Evolutionary conservation across 169 alveolate species (phyloP), one percentile per base, ranked within the genome.

Genomic region (Cryptosporidium sp.): DNA sequence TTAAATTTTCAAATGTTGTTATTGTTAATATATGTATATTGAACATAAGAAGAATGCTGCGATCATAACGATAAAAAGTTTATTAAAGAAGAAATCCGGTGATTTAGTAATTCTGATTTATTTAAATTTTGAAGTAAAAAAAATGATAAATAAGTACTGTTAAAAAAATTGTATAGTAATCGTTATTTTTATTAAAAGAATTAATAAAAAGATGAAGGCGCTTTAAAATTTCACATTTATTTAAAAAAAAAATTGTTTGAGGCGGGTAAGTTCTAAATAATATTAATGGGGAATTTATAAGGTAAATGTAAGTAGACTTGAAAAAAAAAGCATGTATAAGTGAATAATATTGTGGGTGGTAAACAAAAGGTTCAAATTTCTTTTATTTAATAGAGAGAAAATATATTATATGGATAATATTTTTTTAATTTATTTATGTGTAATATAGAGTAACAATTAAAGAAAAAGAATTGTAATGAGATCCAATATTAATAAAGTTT

Each of bases 121-220:
- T n/a, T n/a, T n/a, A n/a, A n/a, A n/a, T n/a, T n/a, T n/a, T n/a
- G n/a, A n/a, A n/a, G n/a, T n/a, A n/a, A n/a, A n/a, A n/a, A n/a
- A n/a, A n/a, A n/a, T n/a, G n/a, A n/a, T n/a, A n/a, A n/a, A n/a
- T n/a, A n/a, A n/a, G n/a, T n/a, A n/a, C n/a, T n/a, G n/a, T n/a
- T n/a, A n/a, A n/a, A n/a, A n/a, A n/a, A n/a, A n/a, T n/a, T n/a
- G n/a, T n/a, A n/a, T n/a, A n/a, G n/a, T n/a, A n/a, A n/a, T n/a
- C n/a, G 43, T 37, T 37, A 3, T 37, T 37, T 37, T 37, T 37
- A 37, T 37, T 37, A 37, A 37, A 43, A 43, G 2, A 29, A 62
- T 31, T 62, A 62, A 62, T 62, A 62, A 62, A 62, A 62, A 62
- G 71, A 62, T 62, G n/a, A 31, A 29, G 71, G 71, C 71, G 71